Conservation (phyloP, 352 stramenopile genomes). For the Pythium insidiosum region DNA sequence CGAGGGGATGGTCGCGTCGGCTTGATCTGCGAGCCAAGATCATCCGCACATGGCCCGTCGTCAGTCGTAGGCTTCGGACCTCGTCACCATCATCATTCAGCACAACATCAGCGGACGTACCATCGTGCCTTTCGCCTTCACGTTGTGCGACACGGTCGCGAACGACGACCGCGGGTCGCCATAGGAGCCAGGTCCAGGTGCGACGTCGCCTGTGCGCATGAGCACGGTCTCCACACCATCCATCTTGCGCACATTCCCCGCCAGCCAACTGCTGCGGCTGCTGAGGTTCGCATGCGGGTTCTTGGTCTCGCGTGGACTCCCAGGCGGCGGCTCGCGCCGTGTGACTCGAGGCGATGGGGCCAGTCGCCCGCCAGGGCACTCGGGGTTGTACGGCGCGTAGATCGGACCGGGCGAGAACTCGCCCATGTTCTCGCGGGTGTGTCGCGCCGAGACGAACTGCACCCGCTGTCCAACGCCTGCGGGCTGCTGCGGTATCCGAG, state of each 20-base stretch:
- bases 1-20: conserved; percentile 16
- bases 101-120: too few species aligned
- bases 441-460: conserved; percentile 66
- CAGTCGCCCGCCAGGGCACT: conserved; percentile 52
- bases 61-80: too few species aligned
- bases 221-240: conserved; percentile 69
- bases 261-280: conserved; percentile 75
- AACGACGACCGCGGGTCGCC: conserved; percentile 65
- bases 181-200: conserved; percentile 63
- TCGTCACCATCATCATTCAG: too few species aligned
- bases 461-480: conserved; percentile 38
- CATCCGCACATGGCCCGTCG: too few species aligned
- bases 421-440: conserved; percentile 80
- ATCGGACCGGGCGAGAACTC: conserved; percentile 82
- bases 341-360: conserved; percentile 36
- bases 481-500: background rate
- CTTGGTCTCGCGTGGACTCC: conserved; percentile 30
- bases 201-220: conserved; percentile 60
- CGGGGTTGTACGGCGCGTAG: conserved; percentile 64
- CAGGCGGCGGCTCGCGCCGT: conserved; percentile 24
- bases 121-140: conserved; percentile 32
- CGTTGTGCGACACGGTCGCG: conserved; percentile 64
- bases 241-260: conserved; percentile 64
- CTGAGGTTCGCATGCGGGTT: conserved; percentile 72
- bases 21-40: conserved; percentile 11